Base-by-base conservation (phyloP, 108 stramenopile species). In the Skeletonema menzelii region DNA sequence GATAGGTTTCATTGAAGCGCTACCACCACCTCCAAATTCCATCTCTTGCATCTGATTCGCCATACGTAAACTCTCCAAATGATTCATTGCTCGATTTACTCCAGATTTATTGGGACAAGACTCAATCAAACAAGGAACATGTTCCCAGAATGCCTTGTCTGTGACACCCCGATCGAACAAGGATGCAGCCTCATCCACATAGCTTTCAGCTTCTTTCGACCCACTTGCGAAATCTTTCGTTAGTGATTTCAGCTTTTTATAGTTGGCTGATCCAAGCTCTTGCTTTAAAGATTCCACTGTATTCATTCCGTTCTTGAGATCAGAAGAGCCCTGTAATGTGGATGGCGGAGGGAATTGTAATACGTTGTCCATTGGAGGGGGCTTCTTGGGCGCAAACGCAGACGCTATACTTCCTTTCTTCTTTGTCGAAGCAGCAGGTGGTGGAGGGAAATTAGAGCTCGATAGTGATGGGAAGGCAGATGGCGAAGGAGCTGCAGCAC, bases 231-330 rank as follows among this genome's bases (percentile, higher is more conserved):
- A 88, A 13, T 84, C 78, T 59, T 85, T 86, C 7, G 95, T 96
- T 24, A 89, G 34, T 10, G 70, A 56, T 63, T 93, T 96, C 2
- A 96, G 79, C 42, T 84, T 79, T 72, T 96, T 96, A 80, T 86
- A 96, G 34, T 84, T 86, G 12, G 74, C 76, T 12, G 80, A 68
- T 5, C 95, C 91, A 14, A 96, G 72, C 12, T 79, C 37, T 15
- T 76, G 73, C 65, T 96, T 93, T 75, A 96, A 77, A 53, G 84
- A 82, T 69, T 91, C 86, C 4, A 92, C 60, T 0, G 87, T 83
- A 10, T 69, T 85, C 44, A 71, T 82, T 8, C 88, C 86, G 40
- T 55, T 38, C 31, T 55, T 56, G 38, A 63, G 58, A 53, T 69
- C 26, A 31, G 40, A 20, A 8, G 56, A 46, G 17, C 42, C 59